Percentiles rank a stretch among this genome's conserved stretches.
These are phyloP conservation scores for Carallia pectinifolia DNA, from an alignment of 345 rosid species.

Conservation along the genomic window DNA sequence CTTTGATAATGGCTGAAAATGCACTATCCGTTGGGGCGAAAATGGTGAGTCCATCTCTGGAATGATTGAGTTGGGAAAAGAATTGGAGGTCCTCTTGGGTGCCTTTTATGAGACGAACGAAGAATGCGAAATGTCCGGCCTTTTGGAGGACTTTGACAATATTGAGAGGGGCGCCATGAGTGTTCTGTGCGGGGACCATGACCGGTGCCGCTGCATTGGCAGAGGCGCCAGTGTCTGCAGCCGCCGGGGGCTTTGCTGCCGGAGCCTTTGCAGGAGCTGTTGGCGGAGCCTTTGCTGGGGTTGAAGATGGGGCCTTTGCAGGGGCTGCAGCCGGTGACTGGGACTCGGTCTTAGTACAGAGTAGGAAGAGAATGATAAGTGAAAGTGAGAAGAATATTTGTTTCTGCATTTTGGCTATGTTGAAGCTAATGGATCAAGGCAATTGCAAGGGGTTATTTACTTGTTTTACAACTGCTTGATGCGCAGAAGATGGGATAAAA, in stretches of 20 bases:
- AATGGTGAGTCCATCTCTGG: constrained; percentile 21
- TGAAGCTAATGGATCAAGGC: neutral
- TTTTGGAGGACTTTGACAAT: constrained; percentile 23
- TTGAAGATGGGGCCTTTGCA: constrained; percentile 7
- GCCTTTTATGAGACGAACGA: constrained; percentile 23
- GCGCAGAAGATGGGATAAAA: neutral
- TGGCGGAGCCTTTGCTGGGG: constrained; percentile 13
- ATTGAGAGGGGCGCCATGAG: constrained; percentile 30
- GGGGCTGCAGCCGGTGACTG: constrained; percentile 25
- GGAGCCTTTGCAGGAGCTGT: constrained; percentile 1
- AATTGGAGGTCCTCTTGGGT: constrained; percentile 31
- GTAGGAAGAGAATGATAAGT: constrained; percentile 25
- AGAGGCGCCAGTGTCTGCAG: neutral
- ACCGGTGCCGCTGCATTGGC: constrained; percentile 17
- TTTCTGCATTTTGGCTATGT: constrained; percentile 10
- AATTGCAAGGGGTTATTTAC: neutral
- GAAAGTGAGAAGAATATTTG: constrained; percentile 9
- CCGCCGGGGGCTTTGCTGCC: neutral
- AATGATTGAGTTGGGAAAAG: constrained; percentile 23
- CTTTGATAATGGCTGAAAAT: constrained; percentile 14
- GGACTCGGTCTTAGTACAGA: constrained; percentile 10
- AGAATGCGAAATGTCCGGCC: constrained; percentile 23
- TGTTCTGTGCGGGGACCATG: constrained; percentile 10
- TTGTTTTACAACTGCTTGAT: constrained; percentile 11
- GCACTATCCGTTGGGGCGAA: constrained; percentile 28